Conservation (phyloP, 176 grass and related monocot species). For the Neostapfia colusana region DNA sequence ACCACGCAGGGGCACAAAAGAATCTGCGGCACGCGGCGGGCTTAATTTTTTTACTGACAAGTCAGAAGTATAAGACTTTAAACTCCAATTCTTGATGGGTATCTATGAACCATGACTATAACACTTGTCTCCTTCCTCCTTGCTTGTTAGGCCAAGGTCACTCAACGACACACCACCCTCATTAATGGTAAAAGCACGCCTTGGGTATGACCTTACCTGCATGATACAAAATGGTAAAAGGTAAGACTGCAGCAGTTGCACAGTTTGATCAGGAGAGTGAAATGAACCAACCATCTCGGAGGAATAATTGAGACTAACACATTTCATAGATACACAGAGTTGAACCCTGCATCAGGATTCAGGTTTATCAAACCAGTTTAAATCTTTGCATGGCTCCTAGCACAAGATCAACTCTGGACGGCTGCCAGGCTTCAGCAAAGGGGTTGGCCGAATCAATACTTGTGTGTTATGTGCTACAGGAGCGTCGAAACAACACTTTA, state of each 20-base stretch:
- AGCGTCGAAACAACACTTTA: too few relatives aligned
- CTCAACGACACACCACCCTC: slow-evolving; percentile 63
- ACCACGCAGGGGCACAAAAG: slow-evolving; percentile 15
- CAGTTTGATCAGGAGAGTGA: background rate
- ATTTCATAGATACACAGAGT: background rate
- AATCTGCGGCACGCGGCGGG: background rate
- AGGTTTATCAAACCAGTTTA: background rate
- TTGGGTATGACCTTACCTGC: slow-evolving; percentile 89
- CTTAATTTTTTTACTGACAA: background rate
- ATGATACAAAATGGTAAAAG: background rate
- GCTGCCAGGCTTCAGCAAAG: too few relatives aligned
- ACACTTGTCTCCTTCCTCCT: slow-evolving; percentile 54
- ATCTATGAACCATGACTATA: slow-evolving; percentile 3
- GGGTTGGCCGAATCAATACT: too few relatives aligned
- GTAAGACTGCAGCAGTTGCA: background rate
- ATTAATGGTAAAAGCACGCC: slow-evolving; percentile 60
- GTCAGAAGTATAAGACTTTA: slow-evolving; percentile 24
- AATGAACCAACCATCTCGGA: background rate
- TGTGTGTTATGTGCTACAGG: too few relatives aligned
- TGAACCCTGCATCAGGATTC: background rate
- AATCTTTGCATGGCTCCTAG: too few relatives aligned
- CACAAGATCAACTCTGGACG: too few relatives aligned
- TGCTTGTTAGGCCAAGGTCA: slow-evolving; percentile 78
- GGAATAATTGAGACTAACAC: background rate
- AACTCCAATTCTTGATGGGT: slow-evolving; percentile 2